Evolutionary conservation across 306 rosid genomes (phyloP).

Genomic region (Quercus robur): DNA sequence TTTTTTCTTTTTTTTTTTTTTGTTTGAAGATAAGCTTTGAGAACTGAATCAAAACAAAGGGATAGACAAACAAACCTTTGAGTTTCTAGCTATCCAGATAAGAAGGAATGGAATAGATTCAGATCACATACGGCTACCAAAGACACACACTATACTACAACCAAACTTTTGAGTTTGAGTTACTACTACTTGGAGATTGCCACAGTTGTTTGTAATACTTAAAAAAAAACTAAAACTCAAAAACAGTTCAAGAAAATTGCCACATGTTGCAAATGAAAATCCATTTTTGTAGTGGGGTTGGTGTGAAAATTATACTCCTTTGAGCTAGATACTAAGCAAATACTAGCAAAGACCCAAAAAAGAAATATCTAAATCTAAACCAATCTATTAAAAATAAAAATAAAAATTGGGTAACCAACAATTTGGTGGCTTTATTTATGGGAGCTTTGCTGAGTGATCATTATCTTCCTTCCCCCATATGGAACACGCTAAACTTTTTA

Average conservation of each 20-base stretch:
- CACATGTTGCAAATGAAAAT: slow-evolving; percentile 33
- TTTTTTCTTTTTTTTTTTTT: background rate
- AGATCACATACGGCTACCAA: slow-evolving; percentile 41
- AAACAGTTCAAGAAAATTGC: slow-evolving; percentile 35
- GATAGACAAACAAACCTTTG: slow-evolving; percentile 26
- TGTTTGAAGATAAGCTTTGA: slow-evolving; percentile 30
- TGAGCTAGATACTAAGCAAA: slow-evolving; percentile 1
- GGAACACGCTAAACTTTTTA: background rate
- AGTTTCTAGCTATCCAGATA: slow-evolving; percentile 24
- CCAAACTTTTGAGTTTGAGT: slow-evolving; percentile 19
- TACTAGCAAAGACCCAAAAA: background rate
- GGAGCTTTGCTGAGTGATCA: slow-evolving; percentile 36
- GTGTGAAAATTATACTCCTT: background rate
- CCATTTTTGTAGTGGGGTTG: slow-evolving; percentile 17
- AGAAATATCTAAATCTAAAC: background rate
- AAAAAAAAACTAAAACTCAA: background rate
- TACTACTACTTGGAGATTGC: slow-evolving; percentile 24
- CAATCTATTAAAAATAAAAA: background rate
- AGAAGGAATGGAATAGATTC: slow-evolving; percentile 44
- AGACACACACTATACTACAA: slow-evolving; percentile 25
- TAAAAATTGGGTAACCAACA: slow-evolving; percentile 1
- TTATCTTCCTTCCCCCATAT: background rate
- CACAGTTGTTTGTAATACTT: background rate
- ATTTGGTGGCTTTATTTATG: slow-evolving; percentile 30
- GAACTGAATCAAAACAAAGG: slow-evolving; percentile 37